These are phyloP conservation scores for Solanum sitiens DNA, from an alignment of 257 asterid species.

Conservation along the genomic window DNA sequence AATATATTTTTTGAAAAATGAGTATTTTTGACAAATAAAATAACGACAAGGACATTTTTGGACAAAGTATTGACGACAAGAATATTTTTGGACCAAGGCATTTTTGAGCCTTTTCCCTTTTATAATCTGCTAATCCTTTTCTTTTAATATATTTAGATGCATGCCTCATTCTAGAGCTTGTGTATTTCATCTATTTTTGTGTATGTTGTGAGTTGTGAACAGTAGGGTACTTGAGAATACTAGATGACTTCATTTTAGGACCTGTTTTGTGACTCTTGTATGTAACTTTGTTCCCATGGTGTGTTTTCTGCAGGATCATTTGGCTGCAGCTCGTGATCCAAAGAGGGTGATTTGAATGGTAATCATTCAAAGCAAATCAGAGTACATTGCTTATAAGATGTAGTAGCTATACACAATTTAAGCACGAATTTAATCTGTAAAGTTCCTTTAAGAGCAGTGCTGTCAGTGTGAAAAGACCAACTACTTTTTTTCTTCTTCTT, in stretches of 20 bases:
- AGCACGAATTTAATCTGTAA: not conserved
- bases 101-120: not conserved
- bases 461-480: not conserved
- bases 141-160: not conserved
- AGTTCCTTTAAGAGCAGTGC: not conserved
- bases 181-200: not conserved
- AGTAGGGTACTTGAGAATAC: not conserved
- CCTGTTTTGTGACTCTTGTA: not conserved
- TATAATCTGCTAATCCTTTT: not conserved
- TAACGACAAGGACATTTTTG: not conserved
- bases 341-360: constrained; percentile 46
- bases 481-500: not conserved
- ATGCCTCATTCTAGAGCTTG: not conserved
- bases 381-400: not conserved
- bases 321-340: constrained; percentile 83
- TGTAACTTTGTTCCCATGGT: not conserved
- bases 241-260: not conserved
- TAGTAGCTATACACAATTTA: not conserved
- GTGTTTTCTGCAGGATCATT: constrained; percentile 68
- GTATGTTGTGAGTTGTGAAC: not conserved
- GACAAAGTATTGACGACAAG: too few species aligned
- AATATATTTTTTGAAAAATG: too few species aligned
- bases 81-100: not conserved
- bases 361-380: not conserved
- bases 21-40: too few species aligned